Evolutionary conservation across 2,329 filamentous ascomycete species (phyloP), one percentile per base, ranked within the genome.

Genomic region (Colletotrichum sidae): DNA sequence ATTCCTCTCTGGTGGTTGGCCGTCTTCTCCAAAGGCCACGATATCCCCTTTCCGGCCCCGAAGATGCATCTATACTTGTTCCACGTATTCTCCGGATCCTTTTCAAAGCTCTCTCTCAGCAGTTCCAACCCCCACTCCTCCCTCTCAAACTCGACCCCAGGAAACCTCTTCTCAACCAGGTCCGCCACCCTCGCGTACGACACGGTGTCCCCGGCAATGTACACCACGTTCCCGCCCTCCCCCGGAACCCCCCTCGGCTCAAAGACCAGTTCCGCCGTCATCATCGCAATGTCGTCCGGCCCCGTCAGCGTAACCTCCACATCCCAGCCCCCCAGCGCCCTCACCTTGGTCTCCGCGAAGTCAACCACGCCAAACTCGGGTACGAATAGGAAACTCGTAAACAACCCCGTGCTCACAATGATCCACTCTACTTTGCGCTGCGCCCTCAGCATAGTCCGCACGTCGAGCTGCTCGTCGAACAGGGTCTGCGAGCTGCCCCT

Each of bases 301-400:
- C 84, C 83, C 7, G 90, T 92, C 7, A 90, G 78, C 0, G 88
- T 91, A 45, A 93, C 83, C 42, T 74, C 73, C 65, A 86, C 89
- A 8, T 86, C 84, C 89, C 88, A 92, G 38, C 81, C 76, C 0
- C 88, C 86, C 11, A 93, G 75, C 0, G 83, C 89, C 9, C 84
- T 78, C 2, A 88, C 80, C 1, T 71, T 79, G 4, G 75, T 69
- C 6, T 68, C 42, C 2, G 69, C 60, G 0, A 84, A 67, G 70
- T 88, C 84, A 0, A 92, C 87, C 5, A 91, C 81, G 0, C 89
- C 90, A 76, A 91, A 92, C 2, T 74, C 82, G 2, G 77, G 72
- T 63, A 88, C 81, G 70, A 93, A 92, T 15, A 93, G 71, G 70
- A 92, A 93, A 69, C 85, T 89, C 78, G 86, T 90, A 70, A 92